Evolutionary conservation across 2,329 filamentous ascomycete genomes (phyloP).

Genomic region (Westerdykella ornata): DNA sequence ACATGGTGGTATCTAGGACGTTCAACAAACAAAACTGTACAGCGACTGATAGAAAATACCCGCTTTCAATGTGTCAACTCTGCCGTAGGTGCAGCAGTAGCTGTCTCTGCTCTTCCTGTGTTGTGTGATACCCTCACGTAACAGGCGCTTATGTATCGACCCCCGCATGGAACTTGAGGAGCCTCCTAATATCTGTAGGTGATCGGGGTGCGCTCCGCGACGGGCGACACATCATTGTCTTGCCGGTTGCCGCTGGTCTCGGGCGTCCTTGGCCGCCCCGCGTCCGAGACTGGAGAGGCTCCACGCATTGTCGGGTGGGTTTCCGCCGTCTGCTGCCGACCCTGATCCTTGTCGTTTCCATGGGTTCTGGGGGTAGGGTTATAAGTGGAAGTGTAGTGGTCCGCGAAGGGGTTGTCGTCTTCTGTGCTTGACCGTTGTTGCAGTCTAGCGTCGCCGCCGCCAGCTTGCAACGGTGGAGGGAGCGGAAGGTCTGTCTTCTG

Average conservation of each 20-base stretch:
- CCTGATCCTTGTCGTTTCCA: conserved; percentile 29
- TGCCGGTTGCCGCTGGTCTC: conserved; percentile 12
- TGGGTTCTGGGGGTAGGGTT: conserved; percentile 15
- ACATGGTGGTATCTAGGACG: too few species aligned
- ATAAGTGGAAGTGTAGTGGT: conserved; percentile 35
- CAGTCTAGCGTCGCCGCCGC: conserved; percentile 8
- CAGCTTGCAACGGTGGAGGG: conserved; percentile 26
- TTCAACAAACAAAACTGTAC: too few species aligned
- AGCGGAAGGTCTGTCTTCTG: conserved; percentile 17
- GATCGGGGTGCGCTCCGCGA: conserved; percentile 33
- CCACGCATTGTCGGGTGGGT: conserved; percentile 45
- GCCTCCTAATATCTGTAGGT: conserved; percentile 32
- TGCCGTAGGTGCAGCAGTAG: too few species aligned
- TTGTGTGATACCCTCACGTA: background rate
- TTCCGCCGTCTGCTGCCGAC: conserved; percentile 39
- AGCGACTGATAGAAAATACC: too few species aligned
- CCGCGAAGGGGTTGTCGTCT: conserved; percentile 39
- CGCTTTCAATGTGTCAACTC: too few species aligned
- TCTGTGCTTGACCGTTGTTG: conserved; percentile 7
- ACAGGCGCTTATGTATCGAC: background rate
- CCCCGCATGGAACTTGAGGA: background rate
- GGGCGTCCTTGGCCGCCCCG: conserved; percentile 24
- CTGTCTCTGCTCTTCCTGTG: background rate
- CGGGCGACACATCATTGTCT: conserved; percentile 30
- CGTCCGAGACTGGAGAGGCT: conserved; percentile 20